These are phyloP conservation scores for Dorcoceras hygrometricum DNA, from an alignment of 257 asterid species.

Conservation along the genomic window DNA sequence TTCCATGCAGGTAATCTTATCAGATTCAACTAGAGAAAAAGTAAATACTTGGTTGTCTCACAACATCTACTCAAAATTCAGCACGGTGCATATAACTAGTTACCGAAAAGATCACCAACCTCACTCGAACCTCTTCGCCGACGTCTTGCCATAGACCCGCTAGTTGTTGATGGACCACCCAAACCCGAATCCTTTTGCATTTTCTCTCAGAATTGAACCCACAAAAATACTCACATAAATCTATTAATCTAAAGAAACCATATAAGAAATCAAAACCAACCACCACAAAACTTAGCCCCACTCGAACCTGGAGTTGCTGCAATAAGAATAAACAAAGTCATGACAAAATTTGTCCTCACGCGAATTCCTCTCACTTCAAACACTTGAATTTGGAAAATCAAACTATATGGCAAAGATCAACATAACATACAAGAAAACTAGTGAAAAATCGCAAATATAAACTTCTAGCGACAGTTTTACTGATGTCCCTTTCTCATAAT, in stretches of 20 bases:
- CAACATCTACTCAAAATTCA: neutral
- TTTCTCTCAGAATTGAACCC: constrained; percentile 27
- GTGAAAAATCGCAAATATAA: constrained; percentile 4
- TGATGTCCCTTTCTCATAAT: constrained; percentile 4
- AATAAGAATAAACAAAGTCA: constrained; percentile 22
- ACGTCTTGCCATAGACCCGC: constrained; percentile 64
- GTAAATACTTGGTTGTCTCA: neutral
- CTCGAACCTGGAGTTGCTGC: constrained; percentile 13
- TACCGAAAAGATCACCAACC: constrained; percentile 42
- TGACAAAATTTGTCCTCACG: neutral
- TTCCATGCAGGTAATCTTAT: constrained; percentile 1
- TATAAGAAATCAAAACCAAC: neutral
- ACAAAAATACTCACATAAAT: constrained; percentile 8
- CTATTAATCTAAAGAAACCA: constrained; percentile 16
- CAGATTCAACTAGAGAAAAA: neutral
- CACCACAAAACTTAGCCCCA: neutral
- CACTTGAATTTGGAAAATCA: constrained; percentile 2
- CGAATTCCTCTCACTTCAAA: constrained; percentile 2
- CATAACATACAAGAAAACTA: constrained; percentile 2
- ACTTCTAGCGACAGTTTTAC: constrained; percentile 10
- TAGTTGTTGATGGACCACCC: constrained; percentile 49
- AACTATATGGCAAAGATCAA: neutral
- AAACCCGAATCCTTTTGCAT: constrained; percentile 79
- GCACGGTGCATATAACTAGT: constrained; percentile 8
- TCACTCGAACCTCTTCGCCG: constrained; percentile 92